Evolutionary conservation across 169 alveolate genomes (phyloP).

Genomic region (Plasmodium blacklocki): DNA sequence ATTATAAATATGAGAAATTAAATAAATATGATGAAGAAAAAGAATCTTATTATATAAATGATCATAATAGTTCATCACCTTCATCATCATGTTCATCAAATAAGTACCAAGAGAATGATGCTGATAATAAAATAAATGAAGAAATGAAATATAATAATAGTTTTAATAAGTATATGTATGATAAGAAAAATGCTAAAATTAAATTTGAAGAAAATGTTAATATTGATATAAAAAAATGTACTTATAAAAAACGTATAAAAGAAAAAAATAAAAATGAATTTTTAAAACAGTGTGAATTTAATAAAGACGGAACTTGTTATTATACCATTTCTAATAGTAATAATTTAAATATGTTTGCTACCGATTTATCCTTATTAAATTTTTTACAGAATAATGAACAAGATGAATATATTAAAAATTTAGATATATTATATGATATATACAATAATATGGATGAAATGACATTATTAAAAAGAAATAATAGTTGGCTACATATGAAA

Average conservation of each 20-base stretch:
- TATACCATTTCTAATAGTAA: constrained; percentile 47
- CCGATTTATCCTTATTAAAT: constrained; percentile 20
- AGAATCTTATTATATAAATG: constrained; percentile 26
- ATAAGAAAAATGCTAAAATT: background rate
- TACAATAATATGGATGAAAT: constrained; percentile 7
- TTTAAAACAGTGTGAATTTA: constrained; percentile 71
- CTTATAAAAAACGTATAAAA: background rate
- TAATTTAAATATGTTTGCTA: constrained; percentile 30
- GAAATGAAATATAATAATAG: background rate
- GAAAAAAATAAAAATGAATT: constrained; percentile 31
- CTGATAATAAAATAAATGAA: background rate
- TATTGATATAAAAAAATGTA: background rate
- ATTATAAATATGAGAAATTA: constrained; percentile 45
- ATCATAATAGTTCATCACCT: constrained; percentile 5
- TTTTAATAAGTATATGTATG: background rate
- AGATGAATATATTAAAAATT: background rate
- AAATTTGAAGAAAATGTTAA: background rate
- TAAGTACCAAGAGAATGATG: background rate
- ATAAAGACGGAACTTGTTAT: constrained; percentile 59
- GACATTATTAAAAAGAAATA: constrained; percentile 16
- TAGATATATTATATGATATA: background rate
- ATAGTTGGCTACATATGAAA: constrained; percentile 34
- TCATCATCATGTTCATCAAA: constrained; percentile 9
- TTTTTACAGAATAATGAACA: background rate
- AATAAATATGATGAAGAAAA: constrained; percentile 3